These are phyloP conservation scores for Stemphylium beticola DNA, from an alignment of 2,329 filamentous ascomycete species.

Conservation along the genomic window DNA sequence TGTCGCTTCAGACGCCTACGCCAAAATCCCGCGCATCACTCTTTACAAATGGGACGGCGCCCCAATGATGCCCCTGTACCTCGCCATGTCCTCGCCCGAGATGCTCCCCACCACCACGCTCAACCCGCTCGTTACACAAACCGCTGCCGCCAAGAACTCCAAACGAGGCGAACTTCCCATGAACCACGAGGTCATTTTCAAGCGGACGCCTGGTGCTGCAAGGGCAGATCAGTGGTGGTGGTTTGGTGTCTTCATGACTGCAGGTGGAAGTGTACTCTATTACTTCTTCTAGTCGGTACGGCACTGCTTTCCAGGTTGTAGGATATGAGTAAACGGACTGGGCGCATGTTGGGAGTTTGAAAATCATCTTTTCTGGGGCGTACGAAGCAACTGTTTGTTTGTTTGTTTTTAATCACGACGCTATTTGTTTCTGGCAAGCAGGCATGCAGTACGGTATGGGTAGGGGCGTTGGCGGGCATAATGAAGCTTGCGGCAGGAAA, in stretches of 20 bases:
- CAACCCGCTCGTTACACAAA: constrained; percentile 58
- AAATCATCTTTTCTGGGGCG: background rate
- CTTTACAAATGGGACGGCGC: constrained; percentile 69
- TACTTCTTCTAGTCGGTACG: constrained; percentile 46
- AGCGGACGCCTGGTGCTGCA: constrained; percentile 44
- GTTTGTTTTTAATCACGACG: background rate
- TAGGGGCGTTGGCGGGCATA: background rate
- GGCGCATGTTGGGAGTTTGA: constrained; percentile 1
- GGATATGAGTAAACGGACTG: background rate
- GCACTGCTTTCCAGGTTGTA: background rate
- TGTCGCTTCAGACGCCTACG: constrained; percentile 63
- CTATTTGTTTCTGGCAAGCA: background rate
- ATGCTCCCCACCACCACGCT: constrained; percentile 74
- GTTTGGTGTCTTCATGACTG: constrained; percentile 57
- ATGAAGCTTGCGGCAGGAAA: background rate
- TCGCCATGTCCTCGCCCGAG: constrained; percentile 66
- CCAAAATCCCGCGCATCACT: constrained; percentile 67
- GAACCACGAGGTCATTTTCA: constrained; percentile 49
- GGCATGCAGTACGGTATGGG: background rate
- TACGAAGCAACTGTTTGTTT: no score
- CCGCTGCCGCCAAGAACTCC: constrained; percentile 44
- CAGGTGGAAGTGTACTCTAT: constrained; percentile 56
- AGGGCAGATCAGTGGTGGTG: constrained; percentile 58
- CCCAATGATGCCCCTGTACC: constrained; percentile 71
- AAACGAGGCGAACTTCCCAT: constrained; percentile 48